These are phyloP conservation scores for Exophiala sp. DNA, from an alignment of 2,329 filamentous ascomycete species.

Conservation along the genomic window DNA sequence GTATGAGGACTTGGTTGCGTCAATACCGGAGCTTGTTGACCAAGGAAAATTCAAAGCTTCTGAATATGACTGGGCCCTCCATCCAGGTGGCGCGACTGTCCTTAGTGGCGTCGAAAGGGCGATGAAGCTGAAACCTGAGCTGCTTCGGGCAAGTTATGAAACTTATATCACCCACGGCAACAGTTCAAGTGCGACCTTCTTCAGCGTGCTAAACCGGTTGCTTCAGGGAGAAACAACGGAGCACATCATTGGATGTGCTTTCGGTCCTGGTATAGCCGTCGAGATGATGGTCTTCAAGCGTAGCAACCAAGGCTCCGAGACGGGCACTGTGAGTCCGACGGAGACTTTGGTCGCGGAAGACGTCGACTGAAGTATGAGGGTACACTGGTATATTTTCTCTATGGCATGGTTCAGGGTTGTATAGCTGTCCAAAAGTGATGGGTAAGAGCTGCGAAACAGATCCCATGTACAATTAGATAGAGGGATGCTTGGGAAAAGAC, in stretches of 20 bases:
- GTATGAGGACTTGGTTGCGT: conserved; percentile 54
- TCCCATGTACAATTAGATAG: conserved; percentile 25
- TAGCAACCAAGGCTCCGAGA: conserved; percentile 4
- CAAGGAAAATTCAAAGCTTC: conserved; percentile 41
- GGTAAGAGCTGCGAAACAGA: conserved; percentile 17
- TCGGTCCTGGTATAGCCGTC: conserved; percentile 65
- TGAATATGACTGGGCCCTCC: conserved; percentile 71
- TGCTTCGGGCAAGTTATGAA: conserved; percentile 67
- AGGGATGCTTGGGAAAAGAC: conserved; percentile 24
- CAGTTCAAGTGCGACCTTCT: conserved; percentile 64
- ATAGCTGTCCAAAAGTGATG: conserved; percentile 12
- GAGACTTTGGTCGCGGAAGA: conserved; percentile 27
- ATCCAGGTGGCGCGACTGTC: conserved; percentile 66
- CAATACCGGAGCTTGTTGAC: conserved; percentile 38
- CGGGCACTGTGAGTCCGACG: conserved; percentile 26
- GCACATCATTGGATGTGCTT: conserved; percentile 64
- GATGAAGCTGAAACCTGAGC: conserved; percentile 56
- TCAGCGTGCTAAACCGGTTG: conserved; percentile 63
- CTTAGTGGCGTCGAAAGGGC: conserved; percentile 59
- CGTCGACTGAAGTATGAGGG: conserved; percentile 19
- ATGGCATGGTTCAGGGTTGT: neutral
- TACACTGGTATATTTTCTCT: neutral
- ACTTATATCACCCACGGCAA: conserved; percentile 68
- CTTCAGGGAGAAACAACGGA: conserved; percentile 42
- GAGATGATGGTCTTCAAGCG: conserved; percentile 63